These are phyloP conservation scores for Podila clonocystis DNA, from an alignment of 192 early-diverging fungal genomes.

Conservation along the genomic window DNA sequence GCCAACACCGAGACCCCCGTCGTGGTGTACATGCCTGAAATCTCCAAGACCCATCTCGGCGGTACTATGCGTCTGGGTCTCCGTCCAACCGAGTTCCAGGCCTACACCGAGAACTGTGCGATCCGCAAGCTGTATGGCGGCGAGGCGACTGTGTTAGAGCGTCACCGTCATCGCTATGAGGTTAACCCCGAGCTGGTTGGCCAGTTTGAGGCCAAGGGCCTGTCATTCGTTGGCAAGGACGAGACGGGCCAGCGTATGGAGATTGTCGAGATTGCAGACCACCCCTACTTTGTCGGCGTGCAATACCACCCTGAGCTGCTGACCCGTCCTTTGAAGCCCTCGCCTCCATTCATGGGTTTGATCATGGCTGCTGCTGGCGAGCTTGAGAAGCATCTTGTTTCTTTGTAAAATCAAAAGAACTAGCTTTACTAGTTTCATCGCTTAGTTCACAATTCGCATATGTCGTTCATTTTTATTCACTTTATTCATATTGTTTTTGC, in stretches of 20 bases:
- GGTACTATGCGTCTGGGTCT: constrained; percentile 95
- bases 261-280: constrained; percentile 85
- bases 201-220: constrained; percentile 80
- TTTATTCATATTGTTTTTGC: no score
- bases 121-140: constrained; percentile 80
- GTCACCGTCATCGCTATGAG: constrained; percentile 97
- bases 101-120: constrained; percentile 65
- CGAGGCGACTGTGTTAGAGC: constrained; percentile 66
- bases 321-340: constrained; percentile 91
- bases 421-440: background rate
- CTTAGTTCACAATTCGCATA: background rate
- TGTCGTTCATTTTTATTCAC: no score
- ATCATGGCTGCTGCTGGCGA: constrained; percentile 83
- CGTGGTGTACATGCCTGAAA: constrained; percentile 98
- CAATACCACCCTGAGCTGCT: constrained; percentile 99
- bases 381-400: constrained; percentile 26
- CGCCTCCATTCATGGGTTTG: constrained; percentile 92
- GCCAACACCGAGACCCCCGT: constrained; percentile 76
- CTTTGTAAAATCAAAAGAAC: constrained; percentile 12
- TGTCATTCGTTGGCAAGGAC: constrained; percentile 91
- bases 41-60: constrained; percentile 89
- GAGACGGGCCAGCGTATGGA: constrained; percentile 98
- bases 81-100: constrained; percentile 80
- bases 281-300: constrained; percentile 94
- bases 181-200: constrained; percentile 88